phyloP scores from a whole-genome alignment of 2,329 filamentous ascomycete genomes.

The Neurospora crassa region DNA sequence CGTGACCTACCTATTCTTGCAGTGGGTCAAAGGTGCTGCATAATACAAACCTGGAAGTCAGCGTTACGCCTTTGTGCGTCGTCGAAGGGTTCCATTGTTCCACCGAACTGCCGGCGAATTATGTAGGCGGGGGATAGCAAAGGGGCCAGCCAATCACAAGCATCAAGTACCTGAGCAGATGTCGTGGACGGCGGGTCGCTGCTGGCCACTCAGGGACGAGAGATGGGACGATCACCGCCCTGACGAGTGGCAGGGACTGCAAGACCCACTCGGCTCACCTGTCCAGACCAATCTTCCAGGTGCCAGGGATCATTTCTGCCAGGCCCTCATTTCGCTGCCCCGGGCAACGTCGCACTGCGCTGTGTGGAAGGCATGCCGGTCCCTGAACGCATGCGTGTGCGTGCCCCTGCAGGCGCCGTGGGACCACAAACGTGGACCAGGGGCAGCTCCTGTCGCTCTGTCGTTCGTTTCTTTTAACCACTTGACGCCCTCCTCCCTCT shows the following conservation, averaged over 20 bases:
- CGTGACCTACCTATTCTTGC: neutral
- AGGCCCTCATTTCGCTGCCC: neutral
- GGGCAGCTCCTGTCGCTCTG: neutral
- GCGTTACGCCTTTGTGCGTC: neutral
- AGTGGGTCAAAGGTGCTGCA: neutral
- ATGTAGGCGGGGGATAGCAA: neutral
- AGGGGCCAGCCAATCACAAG: neutral
- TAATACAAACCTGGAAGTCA: neutral
- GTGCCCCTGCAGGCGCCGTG: neutral
- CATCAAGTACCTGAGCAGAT: neutral
- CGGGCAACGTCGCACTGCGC: neutral
- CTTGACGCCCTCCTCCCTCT: neutral
- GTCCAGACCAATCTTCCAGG: neutral
- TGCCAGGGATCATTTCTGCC: neutral
- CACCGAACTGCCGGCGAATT: neutral
- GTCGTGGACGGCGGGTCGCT: neutral
- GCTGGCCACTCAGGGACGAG: neutral
- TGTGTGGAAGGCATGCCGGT: neutral
- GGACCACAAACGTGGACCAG: neutral
- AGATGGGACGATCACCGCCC: neutral
- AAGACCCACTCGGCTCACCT: neutral
- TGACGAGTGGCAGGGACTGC: neutral
- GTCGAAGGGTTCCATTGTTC: neutral
- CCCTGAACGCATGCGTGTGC: neutral
- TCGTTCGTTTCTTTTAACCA: neutral